phyloP scores from a whole-genome alignment of 225 moss, liverwort and hornwort species.

The Polytrichum commune region DNA sequence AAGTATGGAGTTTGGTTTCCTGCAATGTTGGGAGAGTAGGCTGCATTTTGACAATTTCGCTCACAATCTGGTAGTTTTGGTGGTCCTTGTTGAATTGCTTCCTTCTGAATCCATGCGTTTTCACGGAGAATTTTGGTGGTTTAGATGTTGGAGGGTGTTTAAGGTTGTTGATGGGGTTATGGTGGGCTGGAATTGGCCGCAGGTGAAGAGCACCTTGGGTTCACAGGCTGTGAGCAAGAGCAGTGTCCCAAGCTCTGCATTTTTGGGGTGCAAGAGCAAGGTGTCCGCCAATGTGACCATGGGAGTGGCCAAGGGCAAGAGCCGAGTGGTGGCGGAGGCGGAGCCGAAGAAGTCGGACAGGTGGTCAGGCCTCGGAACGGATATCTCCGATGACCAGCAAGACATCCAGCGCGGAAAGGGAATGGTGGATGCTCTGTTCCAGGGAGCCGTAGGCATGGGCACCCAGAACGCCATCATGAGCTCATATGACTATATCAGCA shows the following conservation, averaged over 20 bases:
- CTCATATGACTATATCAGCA: conserved; percentile 68
- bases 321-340: conserved; percentile 65
- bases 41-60: no score
- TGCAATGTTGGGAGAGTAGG: no score
- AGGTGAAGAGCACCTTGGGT: conserved; percentile 28
- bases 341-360: conserved; percentile 35
- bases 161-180: neutral
- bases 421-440: conserved; percentile 76
- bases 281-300: conserved; percentile 21
- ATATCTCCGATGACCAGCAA: conserved; percentile 89
- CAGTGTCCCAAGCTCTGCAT: conserved; percentile 33
- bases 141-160: no score
- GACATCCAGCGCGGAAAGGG: conserved; percentile 89
- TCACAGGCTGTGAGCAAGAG: conserved; percentile 19
- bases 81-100: no score
- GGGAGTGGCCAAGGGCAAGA: conserved; percentile 40
- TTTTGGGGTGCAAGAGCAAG: conserved; percentile 48
- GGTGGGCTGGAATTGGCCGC: neutral
- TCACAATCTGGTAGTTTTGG: no score
- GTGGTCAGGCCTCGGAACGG: conserved; percentile 68
- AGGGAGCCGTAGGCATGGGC: conserved; percentile 55
- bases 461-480: conserved; percentile 68
- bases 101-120: no score
- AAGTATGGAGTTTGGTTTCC: no score
- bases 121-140: neutral